These are phyloP conservation scores for Anacardium occidentale DNA, from an alignment of 345 rosid genomes.

Conservation along the genomic window DNA sequence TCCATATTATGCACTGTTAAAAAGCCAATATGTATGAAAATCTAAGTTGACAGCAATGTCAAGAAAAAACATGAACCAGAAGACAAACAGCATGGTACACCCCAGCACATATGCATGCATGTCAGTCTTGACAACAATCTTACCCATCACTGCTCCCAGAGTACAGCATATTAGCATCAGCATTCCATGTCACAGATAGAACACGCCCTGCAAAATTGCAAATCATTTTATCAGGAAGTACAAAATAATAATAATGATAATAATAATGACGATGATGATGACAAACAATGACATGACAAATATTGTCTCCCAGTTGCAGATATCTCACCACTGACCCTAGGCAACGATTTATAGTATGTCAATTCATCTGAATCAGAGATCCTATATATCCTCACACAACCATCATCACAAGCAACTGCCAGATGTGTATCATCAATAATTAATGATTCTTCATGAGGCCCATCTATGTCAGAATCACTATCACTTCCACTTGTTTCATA, in stretches of 20 bases:
- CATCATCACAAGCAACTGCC: slow-evolving; percentile 89
- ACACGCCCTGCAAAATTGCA: slow-evolving; percentile 76
- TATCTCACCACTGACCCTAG: slow-evolving; percentile 95
- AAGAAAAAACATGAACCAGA: slow-evolving; percentile 5
- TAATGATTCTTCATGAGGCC: slow-evolving; percentile 32
- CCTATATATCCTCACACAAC: slow-evolving; percentile 64
- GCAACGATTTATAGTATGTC: slow-evolving; percentile 63
- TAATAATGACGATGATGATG: no score
- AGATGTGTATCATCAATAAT: slow-evolving; percentile 37
- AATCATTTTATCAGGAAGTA: slow-evolving; percentile 13
- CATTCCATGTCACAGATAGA: slow-evolving; percentile 76
- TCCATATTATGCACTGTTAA: not conserved
- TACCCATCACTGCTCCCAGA: slow-evolving; percentile 96
- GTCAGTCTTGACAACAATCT: slow-evolving; percentile 25
- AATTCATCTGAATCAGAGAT: slow-evolving; percentile 55
- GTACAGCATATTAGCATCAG: slow-evolving; percentile 57
- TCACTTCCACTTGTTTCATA: slow-evolving; percentile 57
- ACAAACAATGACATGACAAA: slow-evolving; percentile 13
- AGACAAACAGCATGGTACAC: not conserved
- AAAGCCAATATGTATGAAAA: not conserved
- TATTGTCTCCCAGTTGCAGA: slow-evolving; percentile 26
- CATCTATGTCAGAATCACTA: slow-evolving; percentile 52
- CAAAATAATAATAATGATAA: slow-evolving; percentile 11
- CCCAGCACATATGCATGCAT: not conserved
- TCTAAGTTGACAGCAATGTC: not conserved